Evolutionary conservation across 2,329 filamentous ascomycete species (phyloP).

Genomic region (Shiraia sp.): DNA sequence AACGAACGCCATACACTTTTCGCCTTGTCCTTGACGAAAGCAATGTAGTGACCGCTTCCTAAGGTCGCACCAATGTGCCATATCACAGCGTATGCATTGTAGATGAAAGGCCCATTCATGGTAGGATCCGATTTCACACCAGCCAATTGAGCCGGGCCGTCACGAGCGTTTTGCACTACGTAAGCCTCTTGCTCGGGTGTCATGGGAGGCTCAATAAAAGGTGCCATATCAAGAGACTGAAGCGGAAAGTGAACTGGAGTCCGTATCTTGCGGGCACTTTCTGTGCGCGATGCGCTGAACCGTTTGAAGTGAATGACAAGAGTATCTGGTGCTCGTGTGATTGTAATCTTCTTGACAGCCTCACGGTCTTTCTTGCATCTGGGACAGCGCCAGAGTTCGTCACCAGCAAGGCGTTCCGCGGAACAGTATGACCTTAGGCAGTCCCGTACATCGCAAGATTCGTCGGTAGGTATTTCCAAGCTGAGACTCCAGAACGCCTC

Average conservation of each 20-base stretch:
- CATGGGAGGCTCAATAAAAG: constrained; percentile 60
- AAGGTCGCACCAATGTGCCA: constrained; percentile 72
- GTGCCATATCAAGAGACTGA: constrained; percentile 66
- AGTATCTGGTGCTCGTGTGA: constrained; percentile 78
- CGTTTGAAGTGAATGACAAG: constrained; percentile 79
- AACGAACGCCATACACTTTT: constrained; percentile 64
- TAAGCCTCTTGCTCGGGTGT: constrained; percentile 44
- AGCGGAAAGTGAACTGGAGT: constrained; percentile 78
- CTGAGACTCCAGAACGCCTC: constrained; percentile 73
- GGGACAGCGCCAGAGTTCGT: constrained; percentile 73
- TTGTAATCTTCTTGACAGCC: constrained; percentile 70
- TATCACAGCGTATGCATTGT: constrained; percentile 85
- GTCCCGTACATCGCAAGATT: constrained; percentile 65
- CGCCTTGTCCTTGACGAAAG: constrained; percentile 57
- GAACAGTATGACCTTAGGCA: constrained; percentile 72
- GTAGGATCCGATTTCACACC: constrained; percentile 44
- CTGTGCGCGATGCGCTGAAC: constrained; percentile 62
- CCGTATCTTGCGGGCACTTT: constrained; percentile 67
- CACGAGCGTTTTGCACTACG: constrained; percentile 28
- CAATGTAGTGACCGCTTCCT: constrained; percentile 78
- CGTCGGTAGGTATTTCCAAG: constrained; percentile 68
- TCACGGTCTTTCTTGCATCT: constrained; percentile 70
- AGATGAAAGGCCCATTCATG: constrained; percentile 66
- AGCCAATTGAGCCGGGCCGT: constrained; percentile 32
- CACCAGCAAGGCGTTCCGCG: constrained; percentile 68